A percentile compares a stretch with the other conserved stretches of the same genome.
Conservation (phyloP, 306 rosid genomes). For the Quercus cerris region DNA sequence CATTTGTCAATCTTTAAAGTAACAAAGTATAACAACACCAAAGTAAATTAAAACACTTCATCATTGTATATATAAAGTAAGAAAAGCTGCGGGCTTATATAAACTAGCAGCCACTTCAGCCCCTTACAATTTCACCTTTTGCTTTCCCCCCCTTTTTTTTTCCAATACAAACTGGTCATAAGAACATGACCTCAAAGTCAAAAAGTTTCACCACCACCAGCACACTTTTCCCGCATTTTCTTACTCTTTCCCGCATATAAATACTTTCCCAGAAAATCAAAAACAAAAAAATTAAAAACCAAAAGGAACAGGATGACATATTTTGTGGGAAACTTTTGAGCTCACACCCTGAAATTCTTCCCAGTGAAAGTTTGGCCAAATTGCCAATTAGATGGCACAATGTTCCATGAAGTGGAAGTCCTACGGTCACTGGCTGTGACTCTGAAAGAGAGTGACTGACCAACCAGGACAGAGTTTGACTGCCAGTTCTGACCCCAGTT, state of each 20-base stretch:
- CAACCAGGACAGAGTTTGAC: constrained; percentile 36
- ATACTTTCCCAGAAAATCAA: background rate
- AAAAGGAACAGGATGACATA: background rate
- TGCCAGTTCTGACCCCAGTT: constrained; percentile 99
- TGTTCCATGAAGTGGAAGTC: constrained; percentile 64
- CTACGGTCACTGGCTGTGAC: constrained; percentile 73
- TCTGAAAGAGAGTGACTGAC: constrained; percentile 83
- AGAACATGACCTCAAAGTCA: background rate
- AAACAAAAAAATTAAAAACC: background rate
- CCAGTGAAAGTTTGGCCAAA: constrained; percentile 83
- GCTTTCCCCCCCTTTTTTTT: background rate
- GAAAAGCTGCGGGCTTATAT: constrained; percentile 68
- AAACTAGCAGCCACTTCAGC: constrained; percentile 67
- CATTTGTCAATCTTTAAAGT: background rate
- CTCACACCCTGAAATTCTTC: constrained; percentile 58
- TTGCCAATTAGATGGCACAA: constrained; percentile 68
- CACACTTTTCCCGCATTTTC: constrained; percentile 5
- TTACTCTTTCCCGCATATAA: background rate
- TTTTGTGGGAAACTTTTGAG: background rate
- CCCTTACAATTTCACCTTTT: constrained; percentile 13
- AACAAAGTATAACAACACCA: background rate
- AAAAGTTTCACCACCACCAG: constrained; percentile 30
- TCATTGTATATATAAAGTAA: background rate
- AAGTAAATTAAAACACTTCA: background rate
- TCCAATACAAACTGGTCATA: background rate